Evolutionary conservation across 306 rosid genomes (phyloP).

Genomic region (Fragaria ananassa): DNA sequence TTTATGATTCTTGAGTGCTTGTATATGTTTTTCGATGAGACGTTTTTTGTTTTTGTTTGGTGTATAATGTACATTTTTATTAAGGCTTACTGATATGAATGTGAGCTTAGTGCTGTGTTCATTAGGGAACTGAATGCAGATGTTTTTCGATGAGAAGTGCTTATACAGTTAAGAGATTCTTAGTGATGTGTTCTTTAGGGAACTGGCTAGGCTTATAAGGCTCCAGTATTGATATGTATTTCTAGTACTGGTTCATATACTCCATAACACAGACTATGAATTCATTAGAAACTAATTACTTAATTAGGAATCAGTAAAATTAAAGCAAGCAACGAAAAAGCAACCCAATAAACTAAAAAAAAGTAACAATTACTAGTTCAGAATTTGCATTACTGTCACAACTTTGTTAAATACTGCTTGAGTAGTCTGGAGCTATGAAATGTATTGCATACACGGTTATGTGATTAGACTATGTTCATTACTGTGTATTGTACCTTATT

Average conservation of each 20-base stretch:
- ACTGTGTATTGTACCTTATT: background rate
- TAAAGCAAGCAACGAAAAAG: background rate
- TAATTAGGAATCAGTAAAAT: background rate
- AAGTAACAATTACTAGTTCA: background rate
- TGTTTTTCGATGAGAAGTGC: too few relatives aligned
- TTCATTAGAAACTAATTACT: background rate
- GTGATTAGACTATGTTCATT: background rate
- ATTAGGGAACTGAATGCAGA: too few relatives aligned
- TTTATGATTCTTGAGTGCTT: background rate
- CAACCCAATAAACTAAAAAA: background rate
- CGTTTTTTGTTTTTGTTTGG: background rate
- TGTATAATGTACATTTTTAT: background rate
- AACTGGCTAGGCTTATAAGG: background rate
- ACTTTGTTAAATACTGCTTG: background rate
- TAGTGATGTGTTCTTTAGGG: background rate
- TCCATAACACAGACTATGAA: background rate
- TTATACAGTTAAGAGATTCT: background rate
- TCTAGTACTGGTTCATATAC: background rate
- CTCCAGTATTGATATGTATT: background rate
- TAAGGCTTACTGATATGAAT: background rate
- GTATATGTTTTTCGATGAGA: background rate
- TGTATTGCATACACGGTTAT: background rate
- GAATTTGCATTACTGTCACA: background rate
- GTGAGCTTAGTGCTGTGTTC: too few relatives aligned
- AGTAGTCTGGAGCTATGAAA: background rate